A percentile compares a stretch with the other conserved stretches of the same genome.
Evolutionary conservation across 2,329 filamentous ascomycete species (phyloP).

Genomic region (Pseudogymnoascus sp.): DNA sequence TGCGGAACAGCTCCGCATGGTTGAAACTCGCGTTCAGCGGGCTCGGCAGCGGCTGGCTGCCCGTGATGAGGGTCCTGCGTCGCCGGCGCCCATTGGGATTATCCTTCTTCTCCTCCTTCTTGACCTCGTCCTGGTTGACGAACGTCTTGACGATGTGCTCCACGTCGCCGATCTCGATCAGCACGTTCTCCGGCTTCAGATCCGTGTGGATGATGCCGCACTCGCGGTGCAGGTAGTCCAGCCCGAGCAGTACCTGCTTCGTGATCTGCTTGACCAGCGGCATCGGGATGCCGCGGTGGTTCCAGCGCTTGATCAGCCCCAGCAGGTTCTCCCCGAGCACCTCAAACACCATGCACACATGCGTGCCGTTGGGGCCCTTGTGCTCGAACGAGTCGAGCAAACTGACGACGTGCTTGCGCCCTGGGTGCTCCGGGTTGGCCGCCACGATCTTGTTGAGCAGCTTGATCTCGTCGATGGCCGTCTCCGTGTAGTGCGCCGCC

Average conservation of each 20-base stretch:
- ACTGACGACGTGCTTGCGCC: constrained; percentile 90
- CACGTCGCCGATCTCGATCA: constrained; percentile 98
- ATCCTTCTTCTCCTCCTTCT: constrained; percentile 66
- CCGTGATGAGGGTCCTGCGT: constrained; percentile 88
- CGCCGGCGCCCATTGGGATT: constrained; percentile 86
- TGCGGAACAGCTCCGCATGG: constrained; percentile 59
- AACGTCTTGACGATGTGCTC: constrained; percentile 97
- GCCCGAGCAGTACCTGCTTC: constrained; percentile 88
- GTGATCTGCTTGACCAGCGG: constrained; percentile 96
- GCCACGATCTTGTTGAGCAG: constrained; percentile 93
- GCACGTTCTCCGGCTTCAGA: constrained; percentile 92
- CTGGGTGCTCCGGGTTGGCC: constrained; percentile 89
- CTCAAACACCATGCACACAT: constrained; percentile 99
- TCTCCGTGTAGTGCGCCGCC: constrained; percentile 97
- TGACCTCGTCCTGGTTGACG: constrained; percentile 65
- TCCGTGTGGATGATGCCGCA: constrained; percentile 99
- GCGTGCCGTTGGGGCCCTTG: constrained; percentile 89
- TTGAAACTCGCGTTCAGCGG: constrained; percentile 89
- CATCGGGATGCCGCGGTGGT: constrained; percentile 95
- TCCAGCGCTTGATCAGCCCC: constrained; percentile 96
- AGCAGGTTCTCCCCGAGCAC: constrained; percentile 92
- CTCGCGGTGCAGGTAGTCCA: constrained; percentile 95
- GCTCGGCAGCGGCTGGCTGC: constrained; percentile 90
- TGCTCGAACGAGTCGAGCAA: constrained; percentile 96
- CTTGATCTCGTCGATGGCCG: constrained; percentile 97